These are phyloP conservation scores for Trametes versicolor DNA, from an alignment of 1,284 basidiomycete genomes.

Conservation along the genomic window DNA sequence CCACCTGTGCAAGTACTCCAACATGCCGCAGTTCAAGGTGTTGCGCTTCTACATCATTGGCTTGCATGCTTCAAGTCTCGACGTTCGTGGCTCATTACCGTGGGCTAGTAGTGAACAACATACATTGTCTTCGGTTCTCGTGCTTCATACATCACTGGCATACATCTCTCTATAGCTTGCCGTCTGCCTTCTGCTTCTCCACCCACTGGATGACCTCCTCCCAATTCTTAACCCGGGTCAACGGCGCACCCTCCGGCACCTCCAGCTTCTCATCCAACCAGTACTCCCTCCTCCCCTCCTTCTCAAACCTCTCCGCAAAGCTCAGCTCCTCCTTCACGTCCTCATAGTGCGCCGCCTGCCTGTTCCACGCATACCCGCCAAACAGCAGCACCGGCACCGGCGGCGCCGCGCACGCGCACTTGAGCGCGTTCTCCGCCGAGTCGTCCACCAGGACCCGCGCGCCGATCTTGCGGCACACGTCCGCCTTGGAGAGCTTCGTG, in stretches of 20 bases:
- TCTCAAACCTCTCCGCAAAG: slow-evolving; percentile 64
- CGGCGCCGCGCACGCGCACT: slow-evolving; percentile 55
- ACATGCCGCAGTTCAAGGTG: too few species aligned
- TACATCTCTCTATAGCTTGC: slow-evolving; percentile 26
- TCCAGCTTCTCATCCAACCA: slow-evolving; percentile 61
- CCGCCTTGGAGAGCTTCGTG: slow-evolving; percentile 74
- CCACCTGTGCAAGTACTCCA: too few species aligned
- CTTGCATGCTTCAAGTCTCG: too few species aligned
- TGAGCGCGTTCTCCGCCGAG: slow-evolving; percentile 79
- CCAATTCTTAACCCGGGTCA: slow-evolving; percentile 66
- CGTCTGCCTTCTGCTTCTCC: slow-evolving; percentile 47
- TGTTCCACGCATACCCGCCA: slow-evolving; percentile 83
- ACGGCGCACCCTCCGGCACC: slow-evolving; percentile 54
- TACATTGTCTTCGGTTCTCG: too few species aligned
- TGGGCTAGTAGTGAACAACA: too few species aligned
- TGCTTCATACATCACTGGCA: too few species aligned
- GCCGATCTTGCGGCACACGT: slow-evolving; percentile 72
- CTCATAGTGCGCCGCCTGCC: slow-evolving; percentile 54
- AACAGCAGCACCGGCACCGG: slow-evolving; percentile 74
- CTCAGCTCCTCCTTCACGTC: slow-evolving; percentile 63
- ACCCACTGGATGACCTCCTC: slow-evolving; percentile 62
- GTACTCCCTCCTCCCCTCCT: slow-evolving; percentile 59
- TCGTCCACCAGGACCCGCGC: slow-evolving; percentile 81
- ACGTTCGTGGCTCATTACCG: too few species aligned
- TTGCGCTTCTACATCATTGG: too few species aligned